A percentile compares a stretch with the other conserved stretches of the same genome.
Conservation (phyloP, 2,329 filamentous ascomycete genomes). For the Colletotrichum salicis region DNA sequence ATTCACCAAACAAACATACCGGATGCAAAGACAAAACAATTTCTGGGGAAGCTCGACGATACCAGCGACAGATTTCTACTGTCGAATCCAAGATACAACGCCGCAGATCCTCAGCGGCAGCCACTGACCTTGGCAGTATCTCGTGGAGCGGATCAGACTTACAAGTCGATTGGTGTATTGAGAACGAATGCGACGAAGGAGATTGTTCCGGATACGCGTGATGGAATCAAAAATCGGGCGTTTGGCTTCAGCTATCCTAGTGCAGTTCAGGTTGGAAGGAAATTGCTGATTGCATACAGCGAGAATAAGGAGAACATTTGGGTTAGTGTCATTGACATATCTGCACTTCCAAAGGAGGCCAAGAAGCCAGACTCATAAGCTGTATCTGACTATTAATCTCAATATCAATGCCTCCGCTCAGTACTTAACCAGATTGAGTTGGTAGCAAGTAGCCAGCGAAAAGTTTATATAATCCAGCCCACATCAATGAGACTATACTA, state of each 20-base stretch:
- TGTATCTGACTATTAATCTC: too few species aligned
- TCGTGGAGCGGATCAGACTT: conserved; percentile 28
- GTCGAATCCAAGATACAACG: conserved; percentile 38
- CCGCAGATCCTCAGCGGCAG: conserved; percentile 33
- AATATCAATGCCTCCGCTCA: too few species aligned
- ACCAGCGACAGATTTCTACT: conserved; percentile 31
- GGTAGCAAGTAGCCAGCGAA: too few species aligned
- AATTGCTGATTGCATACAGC: conserved; percentile 39
- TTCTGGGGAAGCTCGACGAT: conserved; percentile 30
- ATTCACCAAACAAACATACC: conserved; percentile 40
- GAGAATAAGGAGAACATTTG: conserved; percentile 44
- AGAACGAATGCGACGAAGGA: conserved; percentile 37
- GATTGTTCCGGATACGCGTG: conserved; percentile 40
- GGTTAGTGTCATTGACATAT: conserved; percentile 39
- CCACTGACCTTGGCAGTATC: conserved; percentile 37
- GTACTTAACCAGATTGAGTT: too few species aligned
- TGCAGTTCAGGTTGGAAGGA: conserved; percentile 38
- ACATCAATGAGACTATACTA: too few species aligned
- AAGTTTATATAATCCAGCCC: too few species aligned
- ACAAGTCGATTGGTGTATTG: conserved; percentile 36
- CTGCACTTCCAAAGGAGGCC: conserved; percentile 20
- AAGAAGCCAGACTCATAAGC: too few species aligned
- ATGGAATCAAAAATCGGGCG: conserved; percentile 37
- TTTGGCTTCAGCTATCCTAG: conserved; percentile 40
- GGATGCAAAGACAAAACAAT: conserved; percentile 40